These are phyloP conservation scores for Phaffia tasmanica DNA, from an alignment of 768 basidiomycete species.

Conservation along the genomic window DNA sequence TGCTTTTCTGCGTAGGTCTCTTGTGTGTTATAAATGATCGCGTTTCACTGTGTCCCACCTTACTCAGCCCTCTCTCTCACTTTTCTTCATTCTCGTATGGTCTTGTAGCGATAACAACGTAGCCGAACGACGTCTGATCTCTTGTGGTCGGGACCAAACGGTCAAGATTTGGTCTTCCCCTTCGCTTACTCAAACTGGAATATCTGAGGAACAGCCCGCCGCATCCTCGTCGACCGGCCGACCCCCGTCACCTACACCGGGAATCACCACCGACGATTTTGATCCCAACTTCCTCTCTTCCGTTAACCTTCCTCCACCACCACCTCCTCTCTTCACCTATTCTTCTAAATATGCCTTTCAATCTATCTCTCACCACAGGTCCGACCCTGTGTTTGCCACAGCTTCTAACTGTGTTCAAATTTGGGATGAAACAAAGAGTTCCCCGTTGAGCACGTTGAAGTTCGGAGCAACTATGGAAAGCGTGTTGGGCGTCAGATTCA, in stretches of 20 bases:
- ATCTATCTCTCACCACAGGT: constrained; percentile 85
- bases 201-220: constrained; percentile 8
- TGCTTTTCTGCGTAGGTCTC: constrained; percentile 34
- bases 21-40: not conserved
- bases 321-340: constrained; percentile 58
- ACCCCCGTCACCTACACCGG: constrained; percentile 32
- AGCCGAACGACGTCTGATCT: constrained; percentile 36
- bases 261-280: constrained; percentile 27
- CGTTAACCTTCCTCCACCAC: not conserved
- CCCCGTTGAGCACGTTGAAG: constrained; percentile 72
- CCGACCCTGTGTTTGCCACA: constrained; percentile 81
- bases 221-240: constrained; percentile 29
- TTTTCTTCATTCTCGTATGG: not conserved
- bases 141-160: constrained; percentile 36
- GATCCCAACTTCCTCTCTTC: constrained; percentile 3
- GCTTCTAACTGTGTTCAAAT: constrained; percentile 87
- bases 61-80: not conserved
- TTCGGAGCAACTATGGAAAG: constrained; percentile 83
- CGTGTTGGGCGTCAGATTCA: constrained; percentile 77
- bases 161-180: constrained; percentile 38
- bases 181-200: constrained; percentile 30
- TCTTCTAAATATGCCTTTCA: constrained; percentile 83
- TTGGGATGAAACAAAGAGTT: constrained; percentile 96
- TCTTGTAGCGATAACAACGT: constrained; percentile 30
- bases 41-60: not conserved